Conservation (phyloP, 768 basidiomycete genomes). For the Kwoniella mangroviensis region DNA sequence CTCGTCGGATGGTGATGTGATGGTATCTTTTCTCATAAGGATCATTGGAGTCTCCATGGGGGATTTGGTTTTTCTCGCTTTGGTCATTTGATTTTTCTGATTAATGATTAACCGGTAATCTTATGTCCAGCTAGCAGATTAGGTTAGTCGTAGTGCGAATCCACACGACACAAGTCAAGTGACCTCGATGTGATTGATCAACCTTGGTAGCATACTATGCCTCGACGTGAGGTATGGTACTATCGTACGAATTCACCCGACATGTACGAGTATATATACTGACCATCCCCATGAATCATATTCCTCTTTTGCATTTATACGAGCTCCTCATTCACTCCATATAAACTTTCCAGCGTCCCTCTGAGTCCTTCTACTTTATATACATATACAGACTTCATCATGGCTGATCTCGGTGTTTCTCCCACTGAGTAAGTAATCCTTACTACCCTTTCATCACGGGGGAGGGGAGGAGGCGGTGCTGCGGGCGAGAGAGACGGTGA, state of each 20-base stretch:
- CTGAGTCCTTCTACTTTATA: neutral
- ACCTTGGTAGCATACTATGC: neutral
- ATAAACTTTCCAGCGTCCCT: too few species aligned
- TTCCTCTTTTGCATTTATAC: neutral
- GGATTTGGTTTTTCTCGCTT: conserved; percentile 6
- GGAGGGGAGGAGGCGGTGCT: neutral
- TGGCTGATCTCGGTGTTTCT: conserved; percentile 47
- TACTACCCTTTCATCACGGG: neutral
- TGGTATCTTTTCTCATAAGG: neutral
- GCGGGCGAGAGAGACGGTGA: neutral
- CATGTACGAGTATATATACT: conserved; percentile 7
- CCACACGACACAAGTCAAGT: conserved; percentile 3
- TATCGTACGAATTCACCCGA: conserved; percentile 9
- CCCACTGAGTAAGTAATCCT: conserved; percentile 47
- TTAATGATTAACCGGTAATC: neutral
- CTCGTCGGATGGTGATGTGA: neutral
- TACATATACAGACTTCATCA: conserved; percentile 21
- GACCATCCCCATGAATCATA: neutral
- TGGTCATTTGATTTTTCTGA: neutral
- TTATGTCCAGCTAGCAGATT: neutral
- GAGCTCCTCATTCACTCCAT: neutral
- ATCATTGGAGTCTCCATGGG: conserved; percentile 5
- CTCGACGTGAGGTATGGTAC: neutral
- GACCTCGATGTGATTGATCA: neutral
- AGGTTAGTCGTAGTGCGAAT: neutral